Evolutionary conservation across 371 early-diverging fungal genomes (phyloP).

Genomic region (Gilbertella persicaria): DNA sequence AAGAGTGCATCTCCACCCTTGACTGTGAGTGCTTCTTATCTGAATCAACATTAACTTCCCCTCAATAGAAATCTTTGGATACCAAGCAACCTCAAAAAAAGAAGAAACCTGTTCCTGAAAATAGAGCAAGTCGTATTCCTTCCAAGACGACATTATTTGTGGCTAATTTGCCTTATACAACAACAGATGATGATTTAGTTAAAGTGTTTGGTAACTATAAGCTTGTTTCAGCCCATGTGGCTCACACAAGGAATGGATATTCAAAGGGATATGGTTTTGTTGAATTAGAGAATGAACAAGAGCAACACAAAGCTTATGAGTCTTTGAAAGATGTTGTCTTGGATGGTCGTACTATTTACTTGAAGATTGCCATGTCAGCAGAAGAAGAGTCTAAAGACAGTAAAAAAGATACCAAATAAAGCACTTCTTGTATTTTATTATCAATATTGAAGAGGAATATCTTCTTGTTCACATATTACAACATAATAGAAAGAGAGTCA

Average conservation of each 20-base stretch:
- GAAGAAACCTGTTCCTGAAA: constrained; percentile 8
- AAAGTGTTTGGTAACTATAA: constrained; percentile 72
- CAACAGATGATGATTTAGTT: constrained; percentile 75
- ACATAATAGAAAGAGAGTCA: too few species aligned
- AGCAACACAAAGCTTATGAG: constrained; percentile 77
- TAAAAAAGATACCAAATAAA: too few species aligned
- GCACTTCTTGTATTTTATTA: too few species aligned
- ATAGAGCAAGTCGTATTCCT: constrained; percentile 28
- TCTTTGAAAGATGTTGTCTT: constrained; percentile 60
- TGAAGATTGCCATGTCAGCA: constrained; percentile 75
- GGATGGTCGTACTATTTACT: constrained; percentile 70
- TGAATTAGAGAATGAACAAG: constrained; percentile 73
- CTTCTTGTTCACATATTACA: too few species aligned
- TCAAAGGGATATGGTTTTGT: constrained; percentile 95
- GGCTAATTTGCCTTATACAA: constrained; percentile 89
- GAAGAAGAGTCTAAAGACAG: not conserved
- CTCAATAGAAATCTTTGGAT: not conserved
- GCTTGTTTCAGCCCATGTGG: constrained; percentile 76
- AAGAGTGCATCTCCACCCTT: not conserved
- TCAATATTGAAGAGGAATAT: too few species aligned
- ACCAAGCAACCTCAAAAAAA: constrained; percentile 12
- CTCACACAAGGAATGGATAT: constrained; percentile 59
- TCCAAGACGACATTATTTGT: constrained; percentile 88
- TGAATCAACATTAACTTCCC: too few species aligned
- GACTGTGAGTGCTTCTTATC: too few species aligned